Evolutionary conservation across 2,329 filamentous ascomycete genomes (phyloP), one percentile per base, ranked within the genome.

Genomic region (Knufia petricola): DNA sequence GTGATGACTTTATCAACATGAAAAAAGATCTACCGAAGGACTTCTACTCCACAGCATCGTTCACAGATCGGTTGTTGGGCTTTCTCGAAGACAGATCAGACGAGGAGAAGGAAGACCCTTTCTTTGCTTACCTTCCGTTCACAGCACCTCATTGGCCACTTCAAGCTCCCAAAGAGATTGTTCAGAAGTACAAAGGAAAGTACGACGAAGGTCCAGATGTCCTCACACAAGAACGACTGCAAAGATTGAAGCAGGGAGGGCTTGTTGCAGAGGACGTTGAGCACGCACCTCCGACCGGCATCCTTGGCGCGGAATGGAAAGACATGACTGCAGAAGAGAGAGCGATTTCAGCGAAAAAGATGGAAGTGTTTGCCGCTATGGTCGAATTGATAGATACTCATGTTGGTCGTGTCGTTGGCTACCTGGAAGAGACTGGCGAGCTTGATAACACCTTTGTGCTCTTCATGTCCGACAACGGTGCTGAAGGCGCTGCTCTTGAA

Each of bases 31-130:
- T 76, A 1, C 72, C 72, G 0, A 69, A 75, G 2, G 69, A 64
- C 2, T 78, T 69, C 66, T 78, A 78, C 59, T 76, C 73, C 1
- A 74, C 73, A 0, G 65, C 77, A 50, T 68, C 67, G 2, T 78
- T 76, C 50, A 72, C 69, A 1, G 67, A 73, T 53, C 74, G 72
- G 53, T 70, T 79, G 66, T 55, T 77, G 4, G 54, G 68, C 13
- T 78, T 77, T 44, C 63, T 78, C 1, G 62, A 66, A 30, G 71
- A 75, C 42, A 69, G 75, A 63, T 70, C 66, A 13, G 58, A 64
- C 10, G 57, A 61, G 6, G 59, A 65, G 9, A 64, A 66, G 15
- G 59, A 64, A 41, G 60, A 68, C 30, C 70, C 71, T 0, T 74
- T 74, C 63, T 74, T 75, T 53, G 68, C 64, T 1, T 74, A 72